Base-by-base conservation (phyloP, 2,329 filamentous ascomycete genomes). In the Cercospora sp. region DNA sequence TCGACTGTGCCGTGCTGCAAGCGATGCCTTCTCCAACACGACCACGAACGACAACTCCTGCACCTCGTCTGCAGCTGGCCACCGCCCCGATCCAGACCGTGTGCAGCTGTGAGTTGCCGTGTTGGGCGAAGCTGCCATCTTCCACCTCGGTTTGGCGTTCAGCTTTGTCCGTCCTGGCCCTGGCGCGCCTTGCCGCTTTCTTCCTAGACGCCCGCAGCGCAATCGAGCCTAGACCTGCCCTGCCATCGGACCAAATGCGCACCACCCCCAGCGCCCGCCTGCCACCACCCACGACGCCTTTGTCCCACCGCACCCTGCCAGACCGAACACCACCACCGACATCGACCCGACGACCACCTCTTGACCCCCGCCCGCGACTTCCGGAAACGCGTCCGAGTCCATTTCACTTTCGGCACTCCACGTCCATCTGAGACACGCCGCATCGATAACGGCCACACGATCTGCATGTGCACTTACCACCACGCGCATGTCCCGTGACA, bases 361-460 rank as follows among this genome's bases (percentile, higher is more conserved):
- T 5, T 12, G 48, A 55, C 18, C 28, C 12, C 48, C 23, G 23
- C 48, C 48, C 48, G 23, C 20, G 45, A 48, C n/a, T 23, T 42
- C 36, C 36, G 36, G 36, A n/a, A 42, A n/a, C 36, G 36, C 42
- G 20, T 55, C 57, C 57, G 57, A 59, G 28, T 33, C 28, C 57
- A 59, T 59, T 59, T 59, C 57, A 36, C 30, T 36, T 36, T 40
- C 57, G 57, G 30, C 30, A 60, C 58, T 60, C 33, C 58, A 42
- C 58, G n/a, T 45, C 40, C 58, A 36, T 60, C 58, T 36, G 58
- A 60, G 33, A 23, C 23, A 55, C 48, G 48, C 23, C 48, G 48
- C 58, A 60, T 60, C 58, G 57, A 36, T 59, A 42, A 57, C 68
- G 40, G 71, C 72, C 20, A 73, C 45, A 20, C 30, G 55, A 59